Percentiles rank a stretch among this genome's conserved stretches.
Evolutionary conservation across 306 rosid genomes (phyloP).

Genomic region (Ochetophila trinervis): DNA sequence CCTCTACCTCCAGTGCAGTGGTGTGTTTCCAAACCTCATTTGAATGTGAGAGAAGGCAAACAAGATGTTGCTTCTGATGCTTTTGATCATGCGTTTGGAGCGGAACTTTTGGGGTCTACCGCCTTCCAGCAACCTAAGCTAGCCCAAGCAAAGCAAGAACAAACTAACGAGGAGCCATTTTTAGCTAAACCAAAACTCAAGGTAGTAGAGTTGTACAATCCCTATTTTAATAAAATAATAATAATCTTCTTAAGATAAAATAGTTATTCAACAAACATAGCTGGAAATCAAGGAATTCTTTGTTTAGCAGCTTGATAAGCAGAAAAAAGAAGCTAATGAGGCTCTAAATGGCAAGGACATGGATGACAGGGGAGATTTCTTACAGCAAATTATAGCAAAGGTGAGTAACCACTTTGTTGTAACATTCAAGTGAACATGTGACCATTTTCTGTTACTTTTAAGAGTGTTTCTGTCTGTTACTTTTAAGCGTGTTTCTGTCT

Average conservation of each 20-base stretch:
- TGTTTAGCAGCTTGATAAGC: slow-evolving; percentile 36
- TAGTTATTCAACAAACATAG: neutral
- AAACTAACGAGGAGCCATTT: slow-evolving; percentile 31
- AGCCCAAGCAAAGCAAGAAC: slow-evolving; percentile 31
- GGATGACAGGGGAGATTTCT: slow-evolving; percentile 75
- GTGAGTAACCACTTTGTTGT: slow-evolving; percentile 36
- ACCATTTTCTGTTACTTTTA: neutral
- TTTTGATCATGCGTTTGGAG: slow-evolving; percentile 25
- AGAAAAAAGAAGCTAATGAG: slow-evolving; percentile 40
- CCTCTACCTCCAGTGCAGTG: slow-evolving; percentile 73
- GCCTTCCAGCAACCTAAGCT: slow-evolving; percentile 35
- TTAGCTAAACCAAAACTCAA: slow-evolving; percentile 30
- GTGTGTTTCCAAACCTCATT: slow-evolving; percentile 44
- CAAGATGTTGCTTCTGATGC: slow-evolving; percentile 28
- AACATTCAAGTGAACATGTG: neutral
- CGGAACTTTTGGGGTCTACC: slow-evolving; percentile 33
- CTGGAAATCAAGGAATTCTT: slow-evolving; percentile 18
- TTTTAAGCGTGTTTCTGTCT: neutral
- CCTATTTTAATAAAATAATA: neutral
- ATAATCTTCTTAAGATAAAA: slow-evolving; percentile 1
- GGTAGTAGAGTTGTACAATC: slow-evolving; percentile 30
- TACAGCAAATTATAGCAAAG: slow-evolving; percentile 75
- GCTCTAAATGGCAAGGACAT: slow-evolving; percentile 36
- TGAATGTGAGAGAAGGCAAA: slow-evolving; percentile 43
- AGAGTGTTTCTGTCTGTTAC: neutral